These are phyloP conservation scores for Chenopodium berlandieri DNA, from an alignment of 148 eudicot genomes.

Conservation along the genomic window DNA sequence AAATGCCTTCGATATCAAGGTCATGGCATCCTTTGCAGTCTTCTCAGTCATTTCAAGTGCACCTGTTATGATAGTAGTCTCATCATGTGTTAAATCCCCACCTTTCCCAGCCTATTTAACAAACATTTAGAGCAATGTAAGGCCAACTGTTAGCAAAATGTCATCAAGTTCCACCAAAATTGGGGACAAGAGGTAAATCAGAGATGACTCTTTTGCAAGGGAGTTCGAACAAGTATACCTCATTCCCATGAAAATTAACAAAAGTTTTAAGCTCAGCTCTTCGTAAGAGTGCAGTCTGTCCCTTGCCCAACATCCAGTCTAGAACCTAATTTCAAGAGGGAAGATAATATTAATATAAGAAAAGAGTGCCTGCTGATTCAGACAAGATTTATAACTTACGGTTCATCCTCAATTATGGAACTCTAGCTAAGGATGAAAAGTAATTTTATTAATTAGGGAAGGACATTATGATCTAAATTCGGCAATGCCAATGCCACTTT, in stretches of 20 bases:
- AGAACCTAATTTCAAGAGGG: slow-evolving; percentile 48
- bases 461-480: neutral
- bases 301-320: slow-evolving; percentile 97
- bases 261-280: slow-evolving; percentile 97
- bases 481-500: neutral
- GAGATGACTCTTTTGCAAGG: neutral
- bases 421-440: neutral
- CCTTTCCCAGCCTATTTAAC: slow-evolving; percentile 88
- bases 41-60: slow-evolving; percentile 93
- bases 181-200: neutral
- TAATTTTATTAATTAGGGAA: neutral
- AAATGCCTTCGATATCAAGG: slow-evolving; percentile 93
- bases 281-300: slow-evolving; percentile 75
- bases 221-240: slow-evolving; percentile 44
- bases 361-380: neutral
- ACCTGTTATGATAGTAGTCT: slow-evolving; percentile 93
- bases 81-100: slow-evolving; percentile 96
- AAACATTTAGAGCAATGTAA: slow-evolving; percentile 12
- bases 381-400: neutral
- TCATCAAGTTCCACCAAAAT: neutral
- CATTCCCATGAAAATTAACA: slow-evolving; percentile 95
- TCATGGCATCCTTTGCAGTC: slow-evolving; percentile 98
- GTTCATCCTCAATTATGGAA: neutral
- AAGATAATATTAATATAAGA: neutral
- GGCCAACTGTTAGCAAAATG: neutral